Evolutionary conservation across 768 basidiomycete genomes (phyloP).

Genomic region (Russula sp.): DNA sequence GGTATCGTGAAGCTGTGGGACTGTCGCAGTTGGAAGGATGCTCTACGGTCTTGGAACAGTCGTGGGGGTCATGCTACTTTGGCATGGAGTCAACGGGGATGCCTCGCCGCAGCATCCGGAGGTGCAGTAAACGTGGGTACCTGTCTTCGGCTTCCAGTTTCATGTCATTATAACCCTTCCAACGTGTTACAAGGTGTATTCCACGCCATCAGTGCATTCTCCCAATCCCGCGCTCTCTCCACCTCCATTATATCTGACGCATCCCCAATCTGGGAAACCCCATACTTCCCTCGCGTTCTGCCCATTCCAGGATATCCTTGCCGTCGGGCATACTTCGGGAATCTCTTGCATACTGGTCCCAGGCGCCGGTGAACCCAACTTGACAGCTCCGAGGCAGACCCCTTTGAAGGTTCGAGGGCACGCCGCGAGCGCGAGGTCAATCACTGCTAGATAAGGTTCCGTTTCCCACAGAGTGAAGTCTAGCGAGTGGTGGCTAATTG

Average conservation of each 20-base stretch:
- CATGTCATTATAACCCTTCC: conserved; percentile 6
- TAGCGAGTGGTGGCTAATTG: background rate
- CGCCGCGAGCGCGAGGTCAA: conserved; percentile 87
- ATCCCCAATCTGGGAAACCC: conserved; percentile 77
- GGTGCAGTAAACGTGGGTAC: conserved; percentile 74
- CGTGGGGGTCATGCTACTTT: conserved; percentile 66
- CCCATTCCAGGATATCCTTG: conserved; percentile 84
- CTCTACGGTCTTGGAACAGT: conserved; percentile 73
- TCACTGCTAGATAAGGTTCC: conserved; percentile 77
- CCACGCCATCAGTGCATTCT: conserved; percentile 59
- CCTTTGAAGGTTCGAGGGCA: conserved; percentile 81
- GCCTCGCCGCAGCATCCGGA: conserved; percentile 76
- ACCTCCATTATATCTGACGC: conserved; percentile 87
- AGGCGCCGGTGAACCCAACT: conserved; percentile 91
- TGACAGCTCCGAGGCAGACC: conserved; percentile 90
- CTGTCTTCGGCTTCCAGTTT: background rate
- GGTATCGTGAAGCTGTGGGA: conserved; percentile 95
- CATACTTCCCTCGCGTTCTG: conserved; percentile 76
- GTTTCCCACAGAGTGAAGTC: background rate
- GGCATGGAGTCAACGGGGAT: conserved; percentile 85
- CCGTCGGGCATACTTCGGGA: conserved; percentile 73
- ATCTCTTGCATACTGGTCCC: conserved; percentile 87
- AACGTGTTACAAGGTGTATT: conserved; percentile 58
- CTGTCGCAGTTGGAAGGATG: conserved; percentile 91
- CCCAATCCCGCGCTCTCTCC: conserved; percentile 47